Percentiles rank a stretch among this genome's conserved stretches.
These are phyloP conservation scores for Colletotrichum viniferum DNA, from an alignment of 2,329 filamentous ascomycete genomes.

Conservation along the genomic window DNA sequence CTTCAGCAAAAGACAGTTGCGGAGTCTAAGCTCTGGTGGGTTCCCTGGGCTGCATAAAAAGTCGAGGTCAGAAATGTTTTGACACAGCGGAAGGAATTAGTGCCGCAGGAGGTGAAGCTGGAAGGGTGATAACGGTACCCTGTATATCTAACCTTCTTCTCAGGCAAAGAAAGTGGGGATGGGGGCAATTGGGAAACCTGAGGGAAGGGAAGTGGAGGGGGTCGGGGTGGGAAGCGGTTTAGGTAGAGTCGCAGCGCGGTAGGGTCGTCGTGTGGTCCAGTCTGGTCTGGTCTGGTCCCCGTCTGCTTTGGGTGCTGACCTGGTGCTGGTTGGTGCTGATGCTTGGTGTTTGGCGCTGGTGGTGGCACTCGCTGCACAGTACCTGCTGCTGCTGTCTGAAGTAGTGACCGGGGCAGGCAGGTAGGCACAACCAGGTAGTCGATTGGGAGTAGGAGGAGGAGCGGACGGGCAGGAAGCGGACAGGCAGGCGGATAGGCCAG, in stretches of 20 bases:
- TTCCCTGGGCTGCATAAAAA: conserved; percentile 36
- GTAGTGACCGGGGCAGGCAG: neutral
- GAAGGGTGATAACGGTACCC: conserved; percentile 21
- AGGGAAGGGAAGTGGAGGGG: conserved; percentile 22
- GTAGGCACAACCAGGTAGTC: neutral
- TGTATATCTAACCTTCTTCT: conserved; percentile 23
- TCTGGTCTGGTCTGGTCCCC: neutral
- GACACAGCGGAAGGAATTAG: conserved; percentile 39
- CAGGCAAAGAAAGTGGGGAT: conserved; percentile 21
- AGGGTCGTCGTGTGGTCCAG: conserved; percentile 12
- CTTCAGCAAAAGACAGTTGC: neutral
- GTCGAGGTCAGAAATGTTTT: conserved; percentile 41
- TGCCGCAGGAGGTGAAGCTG: conserved; percentile 39
- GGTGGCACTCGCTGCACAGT: neutral
- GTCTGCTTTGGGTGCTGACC: neutral
- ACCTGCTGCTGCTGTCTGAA: neutral
- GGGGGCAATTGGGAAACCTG: conserved; percentile 21
- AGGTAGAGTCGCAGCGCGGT: conserved; percentile 13
- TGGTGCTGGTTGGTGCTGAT: neutral
- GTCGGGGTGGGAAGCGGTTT: conserved; percentile 16
- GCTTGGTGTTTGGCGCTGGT: neutral
- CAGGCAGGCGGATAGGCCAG: neutral
- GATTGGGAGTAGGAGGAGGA: neutral
- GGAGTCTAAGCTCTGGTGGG: conserved; percentile 27
- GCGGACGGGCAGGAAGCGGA: neutral